Base-by-base conservation (phyloP, 1,284 basidiomycete genomes). In the Agaricales sp. region DNA sequence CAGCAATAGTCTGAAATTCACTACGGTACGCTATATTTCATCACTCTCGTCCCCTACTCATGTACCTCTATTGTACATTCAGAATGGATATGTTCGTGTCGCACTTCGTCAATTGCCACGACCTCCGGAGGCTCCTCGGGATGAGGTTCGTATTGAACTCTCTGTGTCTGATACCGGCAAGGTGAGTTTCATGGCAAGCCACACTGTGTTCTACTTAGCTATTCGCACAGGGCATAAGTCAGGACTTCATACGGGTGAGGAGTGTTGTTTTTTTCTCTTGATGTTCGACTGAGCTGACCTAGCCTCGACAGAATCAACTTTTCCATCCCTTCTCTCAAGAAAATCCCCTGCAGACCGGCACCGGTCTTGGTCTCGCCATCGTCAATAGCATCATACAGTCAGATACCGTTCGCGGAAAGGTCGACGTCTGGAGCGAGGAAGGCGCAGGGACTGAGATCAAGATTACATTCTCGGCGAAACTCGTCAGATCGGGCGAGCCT, bases 241-340 rank as follows among this genome's bases (percentile, higher is more conserved):
- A 87, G 57, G 82, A 84, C 52, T 94, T 94, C 64, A 66, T 92
- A 51, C 89, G 90, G 76, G 85, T 83, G 52, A 45, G 59, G 44
- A 38, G 4, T 25, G 14, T 22, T 11, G n/a, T 22, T 46, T 45
- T 13, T 13, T 4, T 35, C 43, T 50, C 25, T 2, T n/a, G 43
- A 6, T 30, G 20, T 8, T 50, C 20, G 18, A 23, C 38, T 46
- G 51, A 47, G 14, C 39, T 41, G 39, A 41, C 18, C 39, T 53
- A 52, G 48, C 25, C 43, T 48, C 55, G n/a, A 22, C 58, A 92
- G 80, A 92, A 96, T 57, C 92, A 96, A 66, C 73, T 98, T 2
- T 98, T 97, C 69, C 93, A 96, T 59, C 94, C 94, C 0, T 98
- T 98, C 67, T 92, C 93, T 0, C 94, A 97, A 69, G 87, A 90